Conservation (phyloP, 441 rosid species). For the Flueggea neowawraea region DNA sequence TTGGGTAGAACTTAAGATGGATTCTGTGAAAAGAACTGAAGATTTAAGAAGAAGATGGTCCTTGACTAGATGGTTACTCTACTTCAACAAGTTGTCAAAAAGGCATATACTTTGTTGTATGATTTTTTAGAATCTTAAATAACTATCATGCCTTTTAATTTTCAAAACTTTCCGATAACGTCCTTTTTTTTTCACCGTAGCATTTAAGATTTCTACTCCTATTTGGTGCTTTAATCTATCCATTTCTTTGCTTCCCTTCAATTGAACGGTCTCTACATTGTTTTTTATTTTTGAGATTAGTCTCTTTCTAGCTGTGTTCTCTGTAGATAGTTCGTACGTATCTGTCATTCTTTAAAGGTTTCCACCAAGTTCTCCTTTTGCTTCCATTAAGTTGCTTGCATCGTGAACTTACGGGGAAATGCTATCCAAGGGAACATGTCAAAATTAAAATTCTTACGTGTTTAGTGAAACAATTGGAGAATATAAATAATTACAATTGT, state of each 20-base stretch:
- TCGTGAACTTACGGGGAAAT: background rate
- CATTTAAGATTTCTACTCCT: constrained; percentile 5
- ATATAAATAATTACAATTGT: too few species aligned
- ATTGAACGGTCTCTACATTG: background rate
- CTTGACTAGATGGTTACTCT: background rate
- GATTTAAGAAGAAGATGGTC: background rate
- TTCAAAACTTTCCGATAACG: background rate
- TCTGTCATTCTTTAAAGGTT: too few species aligned
- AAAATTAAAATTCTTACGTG: background rate
- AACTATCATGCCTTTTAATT: background rate
- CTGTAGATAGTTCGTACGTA: too few species aligned
- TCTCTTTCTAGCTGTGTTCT: background rate
- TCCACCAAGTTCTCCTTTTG: too few species aligned
- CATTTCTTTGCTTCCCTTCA: background rate
- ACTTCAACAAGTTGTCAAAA: too few species aligned
- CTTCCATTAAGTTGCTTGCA: too few species aligned
- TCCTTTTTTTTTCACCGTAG: background rate
- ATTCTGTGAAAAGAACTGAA: too few species aligned
- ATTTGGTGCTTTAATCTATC: background rate
- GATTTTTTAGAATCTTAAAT: background rate
- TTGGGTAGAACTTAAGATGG: too few species aligned
- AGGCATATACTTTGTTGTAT: background rate
- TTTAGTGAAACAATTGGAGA: background rate
- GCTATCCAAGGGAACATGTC: background rate
- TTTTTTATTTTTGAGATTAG: background rate